Percentiles rank a stretch among this genome's conserved stretches.
These are phyloP conservation scores for Diphasiastrum complanatum DNA, from an alignment of 83 land plant species.

Conservation along the genomic window DNA sequence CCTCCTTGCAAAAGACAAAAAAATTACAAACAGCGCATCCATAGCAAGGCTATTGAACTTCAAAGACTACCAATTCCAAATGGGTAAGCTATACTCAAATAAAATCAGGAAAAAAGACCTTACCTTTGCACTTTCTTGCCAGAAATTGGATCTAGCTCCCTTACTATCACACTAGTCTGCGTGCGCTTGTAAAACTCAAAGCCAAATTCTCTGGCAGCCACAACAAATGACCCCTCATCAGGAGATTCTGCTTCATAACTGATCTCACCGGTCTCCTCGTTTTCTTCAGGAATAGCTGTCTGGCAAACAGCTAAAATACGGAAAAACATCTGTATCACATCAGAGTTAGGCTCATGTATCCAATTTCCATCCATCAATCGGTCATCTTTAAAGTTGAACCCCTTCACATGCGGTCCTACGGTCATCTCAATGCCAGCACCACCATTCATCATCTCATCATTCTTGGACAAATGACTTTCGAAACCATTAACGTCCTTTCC, in stretches of 20 bases:
- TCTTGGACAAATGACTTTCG: too few species aligned
- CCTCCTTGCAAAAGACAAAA: too few species aligned
- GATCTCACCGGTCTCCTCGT: conserved; percentile 29
- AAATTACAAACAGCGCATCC: too few species aligned
- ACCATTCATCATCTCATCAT: too few species aligned
- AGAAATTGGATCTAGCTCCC: too few species aligned
- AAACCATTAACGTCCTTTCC: too few species aligned
- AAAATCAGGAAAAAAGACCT: not conserved
- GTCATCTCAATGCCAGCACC: conserved; percentile 18
- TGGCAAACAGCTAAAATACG: conserved; percentile 13
- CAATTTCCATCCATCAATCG: conserved; percentile 17
- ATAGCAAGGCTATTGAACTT: too few species aligned
- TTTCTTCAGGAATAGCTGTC: conserved; percentile 11
- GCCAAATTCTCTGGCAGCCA: conserved; percentile 51
- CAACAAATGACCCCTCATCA: conserved; percentile 46
- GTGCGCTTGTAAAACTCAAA: conserved; percentile 42
- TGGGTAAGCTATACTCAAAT: too few species aligned
- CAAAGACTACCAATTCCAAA: conserved; percentile 18
- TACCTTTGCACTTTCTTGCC: not conserved
- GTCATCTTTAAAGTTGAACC: conserved; percentile 17
- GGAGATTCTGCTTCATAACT: conserved; percentile 52
- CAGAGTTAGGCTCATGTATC: conserved; percentile 7
- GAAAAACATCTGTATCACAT: not conserved
- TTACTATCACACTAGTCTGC: conserved; percentile 12
- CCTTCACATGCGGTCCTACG: conserved; percentile 7